A percentile compares a stretch with the other conserved stretches of the same genome.
Conservation (phyloP, 2,329 filamentous ascomycete genomes). For the Penicillium sp. region DNA sequence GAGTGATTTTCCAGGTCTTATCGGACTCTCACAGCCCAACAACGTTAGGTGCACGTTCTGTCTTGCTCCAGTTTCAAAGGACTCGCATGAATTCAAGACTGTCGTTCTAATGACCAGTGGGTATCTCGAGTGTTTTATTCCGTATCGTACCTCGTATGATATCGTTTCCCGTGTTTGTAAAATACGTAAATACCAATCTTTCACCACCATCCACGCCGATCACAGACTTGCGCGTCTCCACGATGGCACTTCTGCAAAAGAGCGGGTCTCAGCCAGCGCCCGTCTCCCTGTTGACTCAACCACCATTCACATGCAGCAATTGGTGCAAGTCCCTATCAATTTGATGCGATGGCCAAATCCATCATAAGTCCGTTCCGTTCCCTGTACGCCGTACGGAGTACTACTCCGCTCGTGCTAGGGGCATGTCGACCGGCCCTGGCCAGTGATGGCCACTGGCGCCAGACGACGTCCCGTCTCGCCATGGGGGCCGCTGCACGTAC, state of each 20-base stretch:
- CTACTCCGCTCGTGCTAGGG: neutral
- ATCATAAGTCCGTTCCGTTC: neutral
- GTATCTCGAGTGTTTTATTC: slow-evolving; percentile 1
- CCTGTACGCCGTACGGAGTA: neutral
- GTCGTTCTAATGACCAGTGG: neutral
- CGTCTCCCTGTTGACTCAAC: neutral
- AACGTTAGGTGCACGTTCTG: neutral
- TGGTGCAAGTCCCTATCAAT: neutral
- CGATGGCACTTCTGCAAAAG: neutral
- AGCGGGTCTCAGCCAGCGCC: slow-evolving; percentile 8
- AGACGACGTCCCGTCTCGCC: neutral
- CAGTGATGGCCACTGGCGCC: too few relatives aligned
- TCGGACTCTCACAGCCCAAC: neutral
- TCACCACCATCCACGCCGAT: neutral
- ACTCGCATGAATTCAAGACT: neutral
- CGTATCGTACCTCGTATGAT: slow-evolving; percentile 8
- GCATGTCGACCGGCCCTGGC: neutral
- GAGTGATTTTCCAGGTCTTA: neutral
- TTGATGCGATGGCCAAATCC: neutral
- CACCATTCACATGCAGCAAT: neutral
- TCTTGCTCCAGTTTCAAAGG: neutral
- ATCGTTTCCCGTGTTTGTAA: neutral
- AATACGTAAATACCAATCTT: neutral
- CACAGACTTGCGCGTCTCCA: neutral
- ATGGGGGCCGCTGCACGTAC: neutral